Evolutionary conservation across 495 filamentous ascomycete genomes (phyloP), one percentile per base, ranked within the genome.

Genomic region (Podospora pseudoanserina): DNA sequence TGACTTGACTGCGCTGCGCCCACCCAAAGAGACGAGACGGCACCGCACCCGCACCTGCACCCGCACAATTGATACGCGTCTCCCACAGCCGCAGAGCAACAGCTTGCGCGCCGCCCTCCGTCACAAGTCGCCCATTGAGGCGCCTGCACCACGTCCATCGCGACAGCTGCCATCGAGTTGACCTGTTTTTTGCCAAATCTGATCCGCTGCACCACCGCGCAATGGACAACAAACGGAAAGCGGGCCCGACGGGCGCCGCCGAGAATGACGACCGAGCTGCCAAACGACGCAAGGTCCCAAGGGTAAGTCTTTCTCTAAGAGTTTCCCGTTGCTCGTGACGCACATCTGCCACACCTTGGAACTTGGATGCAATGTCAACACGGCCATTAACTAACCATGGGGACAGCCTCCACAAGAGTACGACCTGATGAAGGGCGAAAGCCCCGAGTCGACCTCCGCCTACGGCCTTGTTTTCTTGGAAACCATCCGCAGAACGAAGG

Each of bases 221-320:
- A 57, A 91, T 91, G 89, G 88, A 88, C 66, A 84, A 84, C 67
- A 93, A 92, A 82, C 86, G 90, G 64, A 91, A 90, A 75, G 84
- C 84, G 27, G 77, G 75, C 65, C 77, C 79, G 67, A 75, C 80
- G 18, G 75, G 76, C 60, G 77, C 65, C 39, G 78, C 78, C 27
- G 82, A 86, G 32, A 65, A 74, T 60, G 83, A 87, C 39, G 86
- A 87, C 66, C 85, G 87, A 70, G 84, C 84, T 72, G 78, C 84
- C 58, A 92, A 92, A 82, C 81, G 86, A 65, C 83, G 83, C 70
- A 89, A 74, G 49, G 66, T 85, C 69, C 74, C 75, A 23, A 72
- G 74, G 34, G 78, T 78, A 73, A 72, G 78, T 77, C 44, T 66
- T 57, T 55, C 39, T 62, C 16, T 34, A 32, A 32, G 30, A 32